Percentiles rank a stretch among this genome's conserved stretches.
Evolutionary conservation across 2,329 filamentous ascomycete species (phyloP).

Genomic region (Fusarium sp.): DNA sequence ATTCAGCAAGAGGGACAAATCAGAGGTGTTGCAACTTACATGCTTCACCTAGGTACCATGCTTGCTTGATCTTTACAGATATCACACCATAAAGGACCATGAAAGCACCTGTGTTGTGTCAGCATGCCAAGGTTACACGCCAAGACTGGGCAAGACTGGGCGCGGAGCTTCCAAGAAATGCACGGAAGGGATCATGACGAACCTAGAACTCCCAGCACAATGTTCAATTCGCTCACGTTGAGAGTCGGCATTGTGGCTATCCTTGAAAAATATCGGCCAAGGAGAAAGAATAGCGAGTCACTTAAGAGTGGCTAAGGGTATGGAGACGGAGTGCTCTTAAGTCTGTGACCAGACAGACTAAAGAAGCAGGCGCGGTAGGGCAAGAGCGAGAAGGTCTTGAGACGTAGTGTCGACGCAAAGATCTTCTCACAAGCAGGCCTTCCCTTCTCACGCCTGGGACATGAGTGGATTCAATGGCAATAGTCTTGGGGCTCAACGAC

Average conservation of each 20-base stretch:
- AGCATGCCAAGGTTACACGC: constrained; percentile 1
- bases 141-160: constrained; percentile 4
- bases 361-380: not conserved
- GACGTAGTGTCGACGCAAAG: not conserved
- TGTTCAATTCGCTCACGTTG: constrained; percentile 64
- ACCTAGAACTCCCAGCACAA: constrained; percentile 60
- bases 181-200: constrained; percentile 22
- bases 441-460: not conserved
- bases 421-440: not conserved
- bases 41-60: constrained; percentile 67
- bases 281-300: not conserved
- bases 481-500: not conserved
- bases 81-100: constrained; percentile 61
- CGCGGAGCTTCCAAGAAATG: not conserved
- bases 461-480: not conserved
- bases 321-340: not conserved
- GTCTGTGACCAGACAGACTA: not conserved
- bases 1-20: not conserved
- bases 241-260: constrained; percentile 43
- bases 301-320: not conserved
- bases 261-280: not conserved
- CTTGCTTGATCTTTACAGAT: constrained; percentile 64
- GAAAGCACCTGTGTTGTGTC: constrained; percentile 54
- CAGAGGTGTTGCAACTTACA: constrained; percentile 50
- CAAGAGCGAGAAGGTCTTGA: not conserved